Evolutionary conservation across 2,329 filamentous ascomycete genomes (phyloP), one percentile per base, ranked within the genome.

Genomic region (Paecilomyces formosus): DNA sequence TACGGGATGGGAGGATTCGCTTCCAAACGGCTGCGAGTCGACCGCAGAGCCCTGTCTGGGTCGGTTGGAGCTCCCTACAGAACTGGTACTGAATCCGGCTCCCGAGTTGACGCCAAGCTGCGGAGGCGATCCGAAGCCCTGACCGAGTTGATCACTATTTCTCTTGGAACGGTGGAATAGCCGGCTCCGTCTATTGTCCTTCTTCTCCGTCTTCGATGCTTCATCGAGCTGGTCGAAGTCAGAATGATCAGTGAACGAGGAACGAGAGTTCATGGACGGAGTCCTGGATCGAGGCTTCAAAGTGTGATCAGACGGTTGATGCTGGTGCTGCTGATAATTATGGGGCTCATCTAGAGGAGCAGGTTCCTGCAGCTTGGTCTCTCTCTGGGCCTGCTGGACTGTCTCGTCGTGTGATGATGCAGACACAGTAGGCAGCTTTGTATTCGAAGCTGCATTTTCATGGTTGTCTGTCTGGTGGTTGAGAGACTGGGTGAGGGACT

Each of bases 191-290:
- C 87, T 88, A 73, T 86, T 89, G 56, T 89, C 86, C 65, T 83
- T 86, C 56, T 88, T 86, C 13, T 84, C 78, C 51, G 74, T 71
- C 3, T 81, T 80, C 35, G 71, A 65, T 21, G 72, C 67, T 33
- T 91, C 88, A 28, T 92, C 89, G 9, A 81, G 73, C 61, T 88
- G 86, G 62, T 96, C 92, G 30, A 86, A 70, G 68, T 96, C 92
- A 0, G 91, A 96, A 22, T 87, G 85, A 64, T 95, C 92, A 24
- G 93, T 94, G 63, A 86, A 80, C 2, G 83, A 85, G 0, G 83
- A 84, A 53, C 82, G 81, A 11, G 90, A 93, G 64, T 89, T 85
- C 59, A 92, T 80, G 0, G 92, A 96, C 2, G 87, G 85, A 0
- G 89, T 85, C 0, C 90, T 90, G 0, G 91, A 96, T 60, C 82